Percentiles rank a stretch among this genome's conserved stretches.
Conservation (phyloP, 768 basidiomycete species). For the Collybia nuda region DNA sequence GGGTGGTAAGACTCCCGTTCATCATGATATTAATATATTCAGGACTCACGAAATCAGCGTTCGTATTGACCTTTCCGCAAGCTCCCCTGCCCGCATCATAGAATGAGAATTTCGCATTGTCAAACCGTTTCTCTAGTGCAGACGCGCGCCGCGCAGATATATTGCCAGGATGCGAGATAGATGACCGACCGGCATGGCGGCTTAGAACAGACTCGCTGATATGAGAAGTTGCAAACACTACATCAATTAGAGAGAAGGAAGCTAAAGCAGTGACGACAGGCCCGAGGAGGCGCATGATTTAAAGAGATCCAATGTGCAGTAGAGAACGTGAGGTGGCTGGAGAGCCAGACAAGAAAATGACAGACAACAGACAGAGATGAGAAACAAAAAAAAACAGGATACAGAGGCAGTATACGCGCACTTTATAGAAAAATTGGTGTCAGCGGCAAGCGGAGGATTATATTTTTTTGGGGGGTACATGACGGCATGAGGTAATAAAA, state of each 20-base stretch:
- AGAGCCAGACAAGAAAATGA: slow-evolving; percentile 4
- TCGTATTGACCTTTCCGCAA: slow-evolving; percentile 39
- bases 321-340: slow-evolving; percentile 15
- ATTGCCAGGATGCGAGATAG: not conserved
- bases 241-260: slow-evolving; percentile 12
- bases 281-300: slow-evolving; percentile 15
- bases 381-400: not conserved
- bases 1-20: not conserved
- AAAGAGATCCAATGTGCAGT: slow-evolving; percentile 2
- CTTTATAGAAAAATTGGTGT: no score
- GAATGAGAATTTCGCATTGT: slow-evolving; percentile 26
- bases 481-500: no score
- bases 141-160: slow-evolving; percentile 4
- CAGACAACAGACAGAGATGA: not conserved
- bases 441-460: not conserved
- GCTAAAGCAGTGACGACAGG: slow-evolving; percentile 11
- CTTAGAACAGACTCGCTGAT: slow-evolving; percentile 3
- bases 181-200: slow-evolving; percentile 11
- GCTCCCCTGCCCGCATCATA: slow-evolving; percentile 40
- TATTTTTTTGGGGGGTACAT: no score
- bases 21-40: not conserved
- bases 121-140: slow-evolving; percentile 26
- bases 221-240: slow-evolving; percentile 10
- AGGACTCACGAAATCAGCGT: slow-evolving; percentile 41
- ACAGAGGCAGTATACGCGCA: no score